These are phyloP conservation scores for Phlebiopsis flavidoalba DNA, from an alignment of 768 basidiomycete species.

Conservation along the genomic window DNA sequence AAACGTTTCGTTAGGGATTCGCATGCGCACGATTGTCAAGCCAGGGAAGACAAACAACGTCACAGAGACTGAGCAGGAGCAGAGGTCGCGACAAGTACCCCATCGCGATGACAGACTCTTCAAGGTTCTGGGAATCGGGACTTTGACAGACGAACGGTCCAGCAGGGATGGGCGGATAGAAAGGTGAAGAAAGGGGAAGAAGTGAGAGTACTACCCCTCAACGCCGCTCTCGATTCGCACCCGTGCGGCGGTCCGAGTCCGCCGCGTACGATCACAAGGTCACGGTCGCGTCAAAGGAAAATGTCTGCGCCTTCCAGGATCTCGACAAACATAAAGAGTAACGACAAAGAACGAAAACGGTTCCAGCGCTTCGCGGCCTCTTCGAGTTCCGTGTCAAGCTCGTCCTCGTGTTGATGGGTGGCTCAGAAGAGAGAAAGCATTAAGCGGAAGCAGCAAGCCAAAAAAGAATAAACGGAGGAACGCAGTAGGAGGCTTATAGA, in stretches of 20 bases:
- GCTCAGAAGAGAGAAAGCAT: constrained; percentile 22
- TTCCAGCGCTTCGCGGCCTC: constrained; percentile 32
- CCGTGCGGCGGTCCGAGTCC: constrained; percentile 34
- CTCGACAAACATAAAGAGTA: constrained; percentile 2
- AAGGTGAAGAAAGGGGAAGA: no score
- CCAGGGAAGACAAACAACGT: constrained; percentile 7
- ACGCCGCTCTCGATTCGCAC: constrained; percentile 21
- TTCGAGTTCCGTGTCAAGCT: constrained; percentile 37
- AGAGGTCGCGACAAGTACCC: background rate
- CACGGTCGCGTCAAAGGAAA: constrained; percentile 1
- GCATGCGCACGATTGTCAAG: constrained; percentile 8
- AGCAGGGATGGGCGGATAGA: background rate
- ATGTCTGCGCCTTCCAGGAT: constrained; percentile 6
- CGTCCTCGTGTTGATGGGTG: constrained; percentile 19
- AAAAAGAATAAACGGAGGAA: constrained; percentile 39
- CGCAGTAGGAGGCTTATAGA: constrained; percentile 35
- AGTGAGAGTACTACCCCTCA: background rate
- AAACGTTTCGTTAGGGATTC: constrained; percentile 12
- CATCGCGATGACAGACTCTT: constrained; percentile 1
- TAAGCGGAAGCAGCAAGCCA: constrained; percentile 38
- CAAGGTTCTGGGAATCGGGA: constrained; percentile 2
- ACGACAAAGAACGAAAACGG: constrained; percentile 23
- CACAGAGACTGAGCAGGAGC: constrained; percentile 6
- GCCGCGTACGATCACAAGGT: constrained; percentile 22
- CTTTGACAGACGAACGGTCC: background rate